These are phyloP conservation scores for Comarum palustre DNA, from an alignment of 306 rosid species.

Conservation along the genomic window DNA sequence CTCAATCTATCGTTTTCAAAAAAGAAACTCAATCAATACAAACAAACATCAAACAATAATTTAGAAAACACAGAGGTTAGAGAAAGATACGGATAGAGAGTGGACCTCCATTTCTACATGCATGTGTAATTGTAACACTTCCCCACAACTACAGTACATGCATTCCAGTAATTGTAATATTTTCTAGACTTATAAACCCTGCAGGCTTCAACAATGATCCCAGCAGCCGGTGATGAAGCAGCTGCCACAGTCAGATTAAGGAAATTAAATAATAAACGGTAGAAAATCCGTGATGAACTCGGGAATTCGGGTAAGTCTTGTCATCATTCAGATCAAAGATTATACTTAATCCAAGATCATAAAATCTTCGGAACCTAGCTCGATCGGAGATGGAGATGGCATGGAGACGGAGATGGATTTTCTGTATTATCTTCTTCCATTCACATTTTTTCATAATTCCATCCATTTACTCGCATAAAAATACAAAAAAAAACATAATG, in stretches of 20 bases:
- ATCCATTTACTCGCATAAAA: neutral
- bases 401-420: neutral
- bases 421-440: neutral
- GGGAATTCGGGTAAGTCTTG: too few species aligned
- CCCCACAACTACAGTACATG: neutral
- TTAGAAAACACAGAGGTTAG: neutral
- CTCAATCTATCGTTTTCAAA: neutral
- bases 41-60: neutral
- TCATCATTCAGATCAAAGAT: too few species aligned
- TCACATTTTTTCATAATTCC: neutral
- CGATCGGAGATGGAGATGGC: neutral
- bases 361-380: neutral
- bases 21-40: too few species aligned
- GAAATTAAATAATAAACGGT: fast-evolving
- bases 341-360: too few species aligned
- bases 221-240: too few species aligned
- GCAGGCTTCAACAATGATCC: neutral
- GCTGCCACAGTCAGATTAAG: too few species aligned
- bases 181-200: neutral
- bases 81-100: neutral
- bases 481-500: neutral
- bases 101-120: neutral
- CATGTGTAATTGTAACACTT: neutral
- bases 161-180: neutral
- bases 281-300: too few species aligned